A percentile compares a stretch with the other conserved stretches of the same genome.
Evolutionary conservation across 768 basidiomycete genomes (phyloP).

Genomic region (Lactarius tabidus): DNA sequence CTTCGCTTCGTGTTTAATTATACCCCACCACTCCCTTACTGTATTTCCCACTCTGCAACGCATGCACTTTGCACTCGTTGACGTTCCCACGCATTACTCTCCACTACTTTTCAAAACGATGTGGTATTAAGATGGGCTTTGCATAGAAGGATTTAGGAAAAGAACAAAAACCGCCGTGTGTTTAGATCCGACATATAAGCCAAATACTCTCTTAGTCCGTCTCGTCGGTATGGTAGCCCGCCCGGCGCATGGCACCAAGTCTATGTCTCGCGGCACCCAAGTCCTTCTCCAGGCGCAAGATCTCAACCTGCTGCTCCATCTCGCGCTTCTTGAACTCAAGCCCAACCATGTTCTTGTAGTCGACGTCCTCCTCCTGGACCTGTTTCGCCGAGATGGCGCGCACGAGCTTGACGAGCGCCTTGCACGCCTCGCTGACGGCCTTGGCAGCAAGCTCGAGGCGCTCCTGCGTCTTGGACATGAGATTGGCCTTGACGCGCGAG

Average conservation of each 20-base stretch:
- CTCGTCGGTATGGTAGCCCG: conserved; percentile 86
- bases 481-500: conserved; percentile 94
- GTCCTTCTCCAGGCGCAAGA: conserved; percentile 93
- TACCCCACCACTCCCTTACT: conserved; percentile 17
- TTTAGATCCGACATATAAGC: conserved; percentile 13
- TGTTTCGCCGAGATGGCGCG: conserved; percentile 90
- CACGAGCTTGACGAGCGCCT: conserved; percentile 93
- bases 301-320: conserved; percentile 99
- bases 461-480: conserved; percentile 99
- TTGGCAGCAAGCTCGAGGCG: conserved; percentile 93
- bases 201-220: conserved; percentile 37
- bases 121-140: conserved; percentile 20
- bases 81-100: background rate
- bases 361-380: conserved; percentile 68
- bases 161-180: background rate
- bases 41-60: background rate
- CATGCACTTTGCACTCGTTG: conserved; percentile 5
- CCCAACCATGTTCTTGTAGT: conserved; percentile 87
- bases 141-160: conserved; percentile 10
- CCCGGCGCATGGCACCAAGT: conserved; percentile 80
- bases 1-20: conserved; percentile 1
- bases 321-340: conserved; percentile 96
- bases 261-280: conserved; percentile 80
- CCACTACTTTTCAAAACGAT: background rate
- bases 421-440: conserved; percentile 96